These are phyloP conservation scores for Amylostereum areolatum DNA, from an alignment of 1,284 basidiomycete species.

Conservation along the genomic window DNA sequence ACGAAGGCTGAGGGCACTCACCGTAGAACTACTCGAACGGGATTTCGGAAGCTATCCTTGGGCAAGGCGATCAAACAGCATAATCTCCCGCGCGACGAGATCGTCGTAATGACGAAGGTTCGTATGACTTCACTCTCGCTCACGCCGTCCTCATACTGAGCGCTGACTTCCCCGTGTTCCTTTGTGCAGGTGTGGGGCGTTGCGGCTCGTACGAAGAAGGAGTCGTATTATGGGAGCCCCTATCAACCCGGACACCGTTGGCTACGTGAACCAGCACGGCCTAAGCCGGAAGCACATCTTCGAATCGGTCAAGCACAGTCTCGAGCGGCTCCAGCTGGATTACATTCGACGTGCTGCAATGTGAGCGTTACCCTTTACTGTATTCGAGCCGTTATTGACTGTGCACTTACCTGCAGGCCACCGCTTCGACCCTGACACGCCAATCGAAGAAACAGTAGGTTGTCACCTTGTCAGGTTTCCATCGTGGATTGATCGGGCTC, in stretches of 20 bases:
- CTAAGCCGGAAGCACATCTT: constrained; percentile 53
- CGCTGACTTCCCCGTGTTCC: not conserved
- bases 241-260: constrained; percentile 7
- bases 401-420: too few relatives aligned
- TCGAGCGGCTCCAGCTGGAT: constrained; percentile 62
- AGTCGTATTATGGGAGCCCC: not conserved
- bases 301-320: constrained; percentile 60
- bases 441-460: not conserved
- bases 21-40: constrained; percentile 5
- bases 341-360: constrained; percentile 68
- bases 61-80: constrained; percentile 7
- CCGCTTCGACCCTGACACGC: not conserved
- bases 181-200: constrained; percentile 12
- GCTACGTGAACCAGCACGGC: constrained; percentile 29
- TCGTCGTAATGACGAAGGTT: constrained; percentile 7
- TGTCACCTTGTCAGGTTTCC: not conserved
- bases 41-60: constrained; percentile 1
- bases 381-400: too few relatives aligned
- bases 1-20: not conserved
- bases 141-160: too few relatives aligned
- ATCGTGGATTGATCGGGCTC: constrained; percentile 4
- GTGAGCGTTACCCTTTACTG: too few relatives aligned
- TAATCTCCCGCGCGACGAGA: constrained; percentile 5
- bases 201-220: constrained; percentile 15
- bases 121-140: not conserved